Base-by-base conservation (phyloP, 768 basidiomycete genomes). In the Scleroderma bovista region DNA sequence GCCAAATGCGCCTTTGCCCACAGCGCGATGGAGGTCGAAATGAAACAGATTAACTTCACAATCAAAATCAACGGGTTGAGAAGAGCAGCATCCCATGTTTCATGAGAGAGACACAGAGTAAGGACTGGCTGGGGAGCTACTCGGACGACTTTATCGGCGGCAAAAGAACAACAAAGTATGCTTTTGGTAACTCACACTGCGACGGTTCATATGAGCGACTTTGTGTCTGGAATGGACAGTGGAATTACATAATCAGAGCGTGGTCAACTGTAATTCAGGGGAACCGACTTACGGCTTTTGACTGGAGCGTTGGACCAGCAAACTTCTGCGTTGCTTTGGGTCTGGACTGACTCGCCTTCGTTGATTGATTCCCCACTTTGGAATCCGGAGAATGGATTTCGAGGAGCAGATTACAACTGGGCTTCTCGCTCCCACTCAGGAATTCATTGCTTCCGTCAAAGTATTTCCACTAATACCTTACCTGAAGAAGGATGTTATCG, bases 1-100 rank as follows among this genome's bases (percentile, higher is more conserved):
- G 67, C 95, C 95, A 74, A 98, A 99, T 22, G 95, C 93, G 40
- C 96, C 95, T 68, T 93, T 96, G 38, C 96, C 96, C 13, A 98
- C 91, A 19, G 89, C 91, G 43, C 93, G 81, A 64, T 96, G 85
- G 42, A 99, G 86, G 65, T 95, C 90, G 63, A 98, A 99, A 72
- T 98, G 95, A 71, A 87, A 98, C 44, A 99, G 84, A 64, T 83
- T 90, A 68, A 84, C 78, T 55, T 93, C 89, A 42, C 78, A 75
- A 55, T 88, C 84, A 67, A 89, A 90, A 73, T 93, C 90, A 57
- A 93, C 79, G 19, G 88, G 87, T 70, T 89, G 76, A 69, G 82
- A 81, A 62, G 80, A 75, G 64, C 68, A 68, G 57, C 67, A 72
- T 63, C 81, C 81, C 81, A 83, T 83, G 48, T 68, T 67, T 74